Evolutionary conservation across 306 rosid species (phyloP).

Genomic region (Glycine latifolia): DNA sequence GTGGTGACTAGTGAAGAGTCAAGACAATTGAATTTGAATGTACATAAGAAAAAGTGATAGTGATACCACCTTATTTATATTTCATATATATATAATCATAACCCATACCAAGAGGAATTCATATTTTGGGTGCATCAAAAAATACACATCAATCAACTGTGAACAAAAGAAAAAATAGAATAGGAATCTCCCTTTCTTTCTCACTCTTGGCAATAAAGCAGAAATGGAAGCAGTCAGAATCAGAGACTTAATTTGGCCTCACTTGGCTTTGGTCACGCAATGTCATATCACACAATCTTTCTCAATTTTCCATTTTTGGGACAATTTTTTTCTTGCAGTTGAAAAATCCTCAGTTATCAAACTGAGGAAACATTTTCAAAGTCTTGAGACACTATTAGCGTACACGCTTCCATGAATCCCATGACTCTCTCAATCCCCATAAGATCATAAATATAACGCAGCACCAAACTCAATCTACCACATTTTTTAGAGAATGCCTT

Average conservation of each 20-base stretch:
- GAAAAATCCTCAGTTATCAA: background rate
- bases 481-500: background rate
- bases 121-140: background rate
- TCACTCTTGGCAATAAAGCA: constrained; percentile 27
- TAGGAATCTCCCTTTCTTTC: constrained; percentile 26
- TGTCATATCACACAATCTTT: constrained; percentile 57
- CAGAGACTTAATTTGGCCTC: constrained; percentile 32
- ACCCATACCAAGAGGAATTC: constrained; percentile 11
- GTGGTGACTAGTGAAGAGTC: background rate
- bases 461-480: constrained; percentile 23
- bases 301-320: constrained; percentile 45
- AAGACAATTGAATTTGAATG: background rate
- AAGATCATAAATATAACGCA: constrained; percentile 17
- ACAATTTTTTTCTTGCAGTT: background rate
- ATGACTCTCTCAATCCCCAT: constrained; percentile 36
- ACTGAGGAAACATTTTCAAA: background rate
- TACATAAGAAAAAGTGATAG: background rate
- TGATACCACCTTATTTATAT: background rate
- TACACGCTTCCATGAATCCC: constrained; percentile 53
- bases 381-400: constrained; percentile 35
- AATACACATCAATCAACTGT: constrained; percentile 28
- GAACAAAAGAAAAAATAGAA: constrained; percentile 24
- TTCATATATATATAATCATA: background rate
- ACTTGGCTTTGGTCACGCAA: constrained; percentile 44
- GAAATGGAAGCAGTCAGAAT: constrained; percentile 40